phyloP scores from a whole-genome alignment of 228 moss, liverwort and hornwort genomes.

The Sphagnum fallax region DNA sequence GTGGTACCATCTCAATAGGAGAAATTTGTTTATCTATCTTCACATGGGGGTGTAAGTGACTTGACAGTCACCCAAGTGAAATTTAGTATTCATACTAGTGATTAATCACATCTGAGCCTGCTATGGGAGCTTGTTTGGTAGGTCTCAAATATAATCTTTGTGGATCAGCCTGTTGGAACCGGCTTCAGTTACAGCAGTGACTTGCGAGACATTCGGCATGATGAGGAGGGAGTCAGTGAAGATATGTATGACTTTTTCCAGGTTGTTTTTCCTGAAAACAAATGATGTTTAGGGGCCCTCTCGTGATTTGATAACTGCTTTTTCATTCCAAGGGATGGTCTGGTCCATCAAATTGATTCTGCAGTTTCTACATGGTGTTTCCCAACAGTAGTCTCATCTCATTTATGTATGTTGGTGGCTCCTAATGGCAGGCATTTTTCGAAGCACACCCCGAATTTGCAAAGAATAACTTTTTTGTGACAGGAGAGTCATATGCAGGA shows the following conservation, averaged over 20 bases:
- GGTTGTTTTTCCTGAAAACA: constrained; percentile 20
- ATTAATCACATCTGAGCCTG: too few species aligned
- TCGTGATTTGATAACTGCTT: neutral
- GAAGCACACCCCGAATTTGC: constrained; percentile 61
- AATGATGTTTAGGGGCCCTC: neutral
- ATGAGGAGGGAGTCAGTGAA: constrained; percentile 69
- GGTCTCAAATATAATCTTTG: constrained; percentile 74
- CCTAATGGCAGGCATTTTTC: constrained; percentile 56
- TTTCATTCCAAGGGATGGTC: neutral
- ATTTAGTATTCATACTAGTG: too few species aligned
- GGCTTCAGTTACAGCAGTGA: constrained; percentile 79
- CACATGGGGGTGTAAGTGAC: too few species aligned
- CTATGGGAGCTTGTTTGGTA: constrained; percentile 9
- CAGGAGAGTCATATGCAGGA: constrained; percentile 80
- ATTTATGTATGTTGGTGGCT: too few species aligned
- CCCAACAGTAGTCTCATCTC: too few species aligned
- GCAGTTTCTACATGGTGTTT: too few species aligned
- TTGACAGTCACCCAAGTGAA: too few species aligned
- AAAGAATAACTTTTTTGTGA: constrained; percentile 61
- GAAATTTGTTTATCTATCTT: neutral
- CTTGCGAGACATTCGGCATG: constrained; percentile 59
- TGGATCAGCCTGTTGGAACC: constrained; percentile 78
- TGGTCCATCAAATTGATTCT: too few species aligned
- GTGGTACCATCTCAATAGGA: neutral
- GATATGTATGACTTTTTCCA: constrained; percentile 81